Percentiles rank a stretch among this genome's conserved stretches.
Conservation (phyloP, 2,329 filamentous ascomycete genomes). For the Daldinia sp. region DNA sequence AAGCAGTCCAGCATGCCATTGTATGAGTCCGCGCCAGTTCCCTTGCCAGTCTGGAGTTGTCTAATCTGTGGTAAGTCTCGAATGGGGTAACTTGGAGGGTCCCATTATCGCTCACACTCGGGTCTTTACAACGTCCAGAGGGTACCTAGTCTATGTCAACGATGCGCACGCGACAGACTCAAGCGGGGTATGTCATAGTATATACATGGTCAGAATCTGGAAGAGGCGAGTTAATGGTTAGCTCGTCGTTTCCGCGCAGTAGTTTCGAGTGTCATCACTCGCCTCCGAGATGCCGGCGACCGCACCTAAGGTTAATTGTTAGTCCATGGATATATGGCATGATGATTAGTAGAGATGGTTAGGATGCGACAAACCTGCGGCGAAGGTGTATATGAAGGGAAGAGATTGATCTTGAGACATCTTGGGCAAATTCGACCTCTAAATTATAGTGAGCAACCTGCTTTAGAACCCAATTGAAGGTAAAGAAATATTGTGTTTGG, state of each 20-base stretch:
- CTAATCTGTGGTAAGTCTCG: conserved; percentile 58
- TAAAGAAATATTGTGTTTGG: not conserved
- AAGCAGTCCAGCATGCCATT: conserved; percentile 99
- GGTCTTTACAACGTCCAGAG: conserved; percentile 98
- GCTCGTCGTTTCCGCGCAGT: conserved; percentile 10
- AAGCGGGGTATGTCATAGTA: conserved; percentile 50
- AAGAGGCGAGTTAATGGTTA: conserved; percentile 32
- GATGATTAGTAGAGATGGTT: conserved; percentile 42
- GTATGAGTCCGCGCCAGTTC: conserved; percentile 83
- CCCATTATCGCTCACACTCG: conserved; percentile 76
- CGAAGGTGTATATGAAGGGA: conserved; percentile 95
- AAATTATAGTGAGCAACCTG: conserved; percentile 6
- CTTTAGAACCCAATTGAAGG: conserved; percentile 20
- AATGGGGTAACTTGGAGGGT: not conserved
- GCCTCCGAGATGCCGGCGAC: conserved; percentile 98
- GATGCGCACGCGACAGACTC: conserved; percentile 32
- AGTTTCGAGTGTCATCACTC: conserved; percentile 54
- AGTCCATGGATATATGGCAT: conserved; percentile 43
- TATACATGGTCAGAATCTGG: conserved; percentile 90
- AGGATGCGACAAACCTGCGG: conserved; percentile 74
- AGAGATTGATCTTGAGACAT: conserved; percentile 81
- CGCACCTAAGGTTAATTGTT: conserved; percentile 69
- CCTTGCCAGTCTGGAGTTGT: conserved; percentile 85
- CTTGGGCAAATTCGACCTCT: conserved; percentile 51
- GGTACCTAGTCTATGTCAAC: conserved; percentile 77